Evolutionary conservation across 2,329 filamentous ascomycete species (phyloP), one percentile per base, ranked within the genome.

Genomic region (Colletotrichum tropicicola): DNA sequence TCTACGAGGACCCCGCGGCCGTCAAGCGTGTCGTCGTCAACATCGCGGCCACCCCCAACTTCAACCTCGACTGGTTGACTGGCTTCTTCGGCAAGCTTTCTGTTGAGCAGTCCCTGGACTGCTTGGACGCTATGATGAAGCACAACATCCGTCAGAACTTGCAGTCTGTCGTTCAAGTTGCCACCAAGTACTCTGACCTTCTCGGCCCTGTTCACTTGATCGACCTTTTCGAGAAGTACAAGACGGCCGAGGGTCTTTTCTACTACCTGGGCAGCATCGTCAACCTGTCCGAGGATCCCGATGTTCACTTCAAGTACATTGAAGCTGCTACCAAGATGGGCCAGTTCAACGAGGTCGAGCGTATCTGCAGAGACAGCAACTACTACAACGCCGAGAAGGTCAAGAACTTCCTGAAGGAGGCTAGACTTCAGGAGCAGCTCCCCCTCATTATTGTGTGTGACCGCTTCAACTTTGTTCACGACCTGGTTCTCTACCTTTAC

Each of bases 261-360:
- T 98, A 97, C 84, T 99, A 98, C 81, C 89, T 99, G 15, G 96
- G 96, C 67, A 97, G 94, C 77, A 97, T 99, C 71, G 95, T 99
- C 79, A 99, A 99, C 77, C 85, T 99, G 49, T 97, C 93, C 62
- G 93, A 98, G 78, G 96, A 98, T 72, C 87, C 92, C 21, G 96
- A 99, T 75, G 96, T 99, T 28, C 92, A 96, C 76, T 99, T 98
- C 89, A 99, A 99, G 85, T 99, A 99, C 80, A 97, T 99, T 65
- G 95, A 99, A 81, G 94, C 96, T 59, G 96, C 97, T 30, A 97
- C 94, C 23, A 92, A 90, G 75, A 97, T 97, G 88, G 90, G 91
- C 28, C 95, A 99, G 79, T 89, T 97, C 74, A 94, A 93, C 70
- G 96, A 99, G 75, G 96, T 99, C 19, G 95, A 99, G 85, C 92